Conservation (phyloP, 169 alveolate species). For the Cryptosporidium bovis region DNA sequence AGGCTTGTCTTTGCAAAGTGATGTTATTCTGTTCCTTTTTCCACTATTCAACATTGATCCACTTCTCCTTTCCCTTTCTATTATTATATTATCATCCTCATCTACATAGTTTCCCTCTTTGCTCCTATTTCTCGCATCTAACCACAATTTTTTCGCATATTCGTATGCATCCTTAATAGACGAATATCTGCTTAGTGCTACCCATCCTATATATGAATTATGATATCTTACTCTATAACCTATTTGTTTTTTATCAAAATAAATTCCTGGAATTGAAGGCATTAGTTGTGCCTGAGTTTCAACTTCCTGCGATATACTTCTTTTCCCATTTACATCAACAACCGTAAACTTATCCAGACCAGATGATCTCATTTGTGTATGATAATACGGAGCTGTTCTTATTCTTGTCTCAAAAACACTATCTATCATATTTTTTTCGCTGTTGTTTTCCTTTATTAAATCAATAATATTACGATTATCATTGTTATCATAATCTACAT, state of each 20-base stretch:
- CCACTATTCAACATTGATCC: neutral
- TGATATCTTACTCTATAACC: conserved; percentile 73
- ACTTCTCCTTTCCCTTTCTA: neutral
- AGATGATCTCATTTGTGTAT: conserved; percentile 33
- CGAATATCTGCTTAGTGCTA: conserved; percentile 68
- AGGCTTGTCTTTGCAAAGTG: neutral
- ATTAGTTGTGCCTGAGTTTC: conserved; percentile 57
- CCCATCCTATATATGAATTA: conserved; percentile 72
- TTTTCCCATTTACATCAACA: conserved; percentile 67
- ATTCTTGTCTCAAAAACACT: conserved; percentile 2
- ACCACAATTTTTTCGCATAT: conserved; percentile 67
- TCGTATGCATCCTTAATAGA: conserved; percentile 73
- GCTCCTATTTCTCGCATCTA: conserved; percentile 56
- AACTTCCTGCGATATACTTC: conserved; percentile 58
- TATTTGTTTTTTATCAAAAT: conserved; percentile 65
- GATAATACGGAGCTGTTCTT: conserved; percentile 5
- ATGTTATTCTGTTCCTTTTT: neutral
- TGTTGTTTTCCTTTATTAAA: neutral
- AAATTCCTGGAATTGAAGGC: conserved; percentile 72
- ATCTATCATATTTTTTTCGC: neutral
- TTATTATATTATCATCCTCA: conserved; percentile 3
- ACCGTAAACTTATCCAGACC: conserved; percentile 65
- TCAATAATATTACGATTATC: neutral
- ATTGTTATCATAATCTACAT: no score
- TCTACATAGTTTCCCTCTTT: neutral